A percentile compares a stretch with the other conserved stretches of the same genome.
These are phyloP conservation scores for Chaetothyriales sp. DNA, from an alignment of 2,329 filamentous ascomycete genomes.

Conservation along the genomic window DNA sequence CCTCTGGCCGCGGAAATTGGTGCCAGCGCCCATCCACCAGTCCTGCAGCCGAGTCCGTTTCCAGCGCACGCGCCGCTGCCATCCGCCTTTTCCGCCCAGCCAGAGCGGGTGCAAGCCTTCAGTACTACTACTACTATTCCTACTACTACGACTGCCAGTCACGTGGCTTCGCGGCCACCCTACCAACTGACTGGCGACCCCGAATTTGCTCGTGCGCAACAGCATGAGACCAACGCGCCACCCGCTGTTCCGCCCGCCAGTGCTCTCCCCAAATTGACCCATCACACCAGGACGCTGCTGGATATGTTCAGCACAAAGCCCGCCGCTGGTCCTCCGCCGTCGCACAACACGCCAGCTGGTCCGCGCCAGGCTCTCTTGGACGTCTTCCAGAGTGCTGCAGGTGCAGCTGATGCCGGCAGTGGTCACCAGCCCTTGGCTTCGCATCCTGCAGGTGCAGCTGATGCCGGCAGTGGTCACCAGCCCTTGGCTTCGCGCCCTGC, in stretches of 20 bases:
- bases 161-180: slow-evolving; percentile 22
- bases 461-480: not conserved
- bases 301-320: slow-evolving; percentile 40
- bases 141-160: too few species aligned
- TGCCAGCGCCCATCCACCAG: slow-evolving; percentile 36
- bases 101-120: too few species aligned
- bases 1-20: slow-evolving; percentile 22
- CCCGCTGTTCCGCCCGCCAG: slow-evolving; percentile 39
- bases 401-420: not conserved
- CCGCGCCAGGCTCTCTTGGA: not conserved
- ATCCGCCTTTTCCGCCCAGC: not conserved
- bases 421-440: not conserved
- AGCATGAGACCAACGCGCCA: slow-evolving; percentile 26
- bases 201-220: slow-evolving; percentile 28
- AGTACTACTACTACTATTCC: too few species aligned
- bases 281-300: slow-evolving; percentile 44
- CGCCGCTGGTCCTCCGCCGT: not conserved
- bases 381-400: not conserved
- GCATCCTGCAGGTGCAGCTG: too few species aligned
- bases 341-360: not conserved
- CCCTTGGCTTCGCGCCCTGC: not conserved
- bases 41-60: slow-evolving; percentile 37
- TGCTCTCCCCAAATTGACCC: slow-evolving; percentile 44
- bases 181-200: slow-evolving; percentile 36
- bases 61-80: slow-evolving; percentile 40